Evolutionary conservation across 73 alveolate genomes (phyloP), one percentile per base, ranked within the genome.

Genomic region (Stentor coeruleus): DNA sequence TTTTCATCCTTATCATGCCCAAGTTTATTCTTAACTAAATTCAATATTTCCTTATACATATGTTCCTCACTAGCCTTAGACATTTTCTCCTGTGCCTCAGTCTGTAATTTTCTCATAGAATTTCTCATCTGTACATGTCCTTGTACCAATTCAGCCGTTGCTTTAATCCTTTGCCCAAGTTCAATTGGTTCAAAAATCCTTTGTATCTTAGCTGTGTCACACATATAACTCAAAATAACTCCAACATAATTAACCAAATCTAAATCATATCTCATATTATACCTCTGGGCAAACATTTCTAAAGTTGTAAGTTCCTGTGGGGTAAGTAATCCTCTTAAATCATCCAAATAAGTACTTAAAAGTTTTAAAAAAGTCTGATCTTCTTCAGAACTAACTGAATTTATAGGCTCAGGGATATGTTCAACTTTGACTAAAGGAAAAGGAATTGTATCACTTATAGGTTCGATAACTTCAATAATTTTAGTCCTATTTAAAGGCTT

Each of bases 1-100:
- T 87, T 86, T 59, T 89, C 95, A 59, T 89, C 95, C 38, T 73
- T 84, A 14, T 89, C 95, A 58, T 81, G 80, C 59, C 87, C 81
- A 28, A 89, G 83, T 41, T 89, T 90, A 31, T 76, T 89, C 83
- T 85, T 86, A 14, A 89, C 74, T 58, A 85, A 72, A 75, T 86
- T 86, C 49, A 85, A 86, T 26, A 89, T 89, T 55, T 89, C 95
- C 87, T 86, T 31, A 39, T 39, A 40, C 83, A 75, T 75, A 2
- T 39, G 59, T 35, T 75, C 83, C 58, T 75, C 83, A 39, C 90
- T 14, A 86, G 80, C 80, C 83, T 89, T 80, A 84, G 66, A 49
- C 84, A 77, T 6, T 88, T 86, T 59, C 81, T 86, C 74, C 26
- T 74, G 42, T 85, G 85, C 60, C 86, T 90, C 80, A 60, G 26